Evolutionary conservation across 345 rosid species (phyloP).

Genomic region (Noccaea bulbosa): DNA sequence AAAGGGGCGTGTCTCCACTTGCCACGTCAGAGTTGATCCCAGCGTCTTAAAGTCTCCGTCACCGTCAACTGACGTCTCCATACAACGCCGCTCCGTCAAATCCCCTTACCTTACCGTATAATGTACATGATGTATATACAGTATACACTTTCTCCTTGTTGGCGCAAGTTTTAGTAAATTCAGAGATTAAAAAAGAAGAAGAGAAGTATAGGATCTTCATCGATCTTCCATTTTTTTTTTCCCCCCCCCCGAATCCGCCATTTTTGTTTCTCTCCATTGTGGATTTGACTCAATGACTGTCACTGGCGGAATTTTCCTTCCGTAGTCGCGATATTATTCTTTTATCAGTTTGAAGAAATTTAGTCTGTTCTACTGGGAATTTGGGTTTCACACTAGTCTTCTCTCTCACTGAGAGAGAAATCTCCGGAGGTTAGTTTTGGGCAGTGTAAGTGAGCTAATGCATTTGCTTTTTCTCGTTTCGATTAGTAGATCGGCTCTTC

Average conservation of each 20-base stretch:
- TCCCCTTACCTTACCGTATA: slow-evolving; percentile 13
- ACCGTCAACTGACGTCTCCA: slow-evolving; percentile 36
- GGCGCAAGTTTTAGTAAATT: slow-evolving; percentile 38
- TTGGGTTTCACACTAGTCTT: slow-evolving; percentile 27
- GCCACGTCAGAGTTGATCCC: slow-evolving; percentile 29
- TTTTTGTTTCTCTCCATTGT: not conserved
- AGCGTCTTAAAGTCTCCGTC: slow-evolving; percentile 26
- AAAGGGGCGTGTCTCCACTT: slow-evolving; percentile 21
- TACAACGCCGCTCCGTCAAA: slow-evolving; percentile 36
- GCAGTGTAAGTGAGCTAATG: slow-evolving; percentile 38
- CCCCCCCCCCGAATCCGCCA: not conserved
- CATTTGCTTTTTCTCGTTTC: not conserved
- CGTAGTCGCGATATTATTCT: not conserved
- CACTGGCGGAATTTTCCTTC: not conserved
- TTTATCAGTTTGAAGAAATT: not conserved
- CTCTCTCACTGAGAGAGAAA: not conserved
- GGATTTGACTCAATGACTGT: slow-evolving; percentile 31
- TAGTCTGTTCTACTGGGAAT: slow-evolving; percentile 13
- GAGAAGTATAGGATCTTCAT: not conserved
- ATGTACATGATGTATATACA: not conserved
- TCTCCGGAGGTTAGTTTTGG: not conserved
- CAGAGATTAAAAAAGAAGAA: not conserved
- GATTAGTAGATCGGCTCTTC: slow-evolving; percentile 32
- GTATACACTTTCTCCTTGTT: not conserved
- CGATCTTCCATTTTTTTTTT: not conserved